Evolutionary conservation across 352 stramenopile species (phyloP), one percentile per base, ranked within the genome.

Genomic region (Globisporangium splendens): DNA sequence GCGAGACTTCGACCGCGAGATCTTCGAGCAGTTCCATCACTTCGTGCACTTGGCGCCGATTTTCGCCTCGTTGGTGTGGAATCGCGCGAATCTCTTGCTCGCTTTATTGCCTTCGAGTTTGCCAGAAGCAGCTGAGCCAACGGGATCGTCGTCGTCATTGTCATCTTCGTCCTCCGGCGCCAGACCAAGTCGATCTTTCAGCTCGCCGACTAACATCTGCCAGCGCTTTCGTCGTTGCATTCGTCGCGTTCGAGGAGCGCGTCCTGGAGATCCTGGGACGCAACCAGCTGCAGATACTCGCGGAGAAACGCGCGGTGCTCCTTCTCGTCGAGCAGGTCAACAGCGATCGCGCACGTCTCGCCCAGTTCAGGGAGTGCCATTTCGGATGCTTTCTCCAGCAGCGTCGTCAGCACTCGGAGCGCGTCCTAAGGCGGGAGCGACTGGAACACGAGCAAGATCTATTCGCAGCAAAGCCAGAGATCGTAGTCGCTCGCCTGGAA

Each of bases 251-350:
- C 60, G 6, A 68, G 65, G 15, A 90, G 54, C 18, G 68, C 69
- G 46, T 83, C 69, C 47, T 88, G 78, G 18, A 90, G 69, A 22
- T 90, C 80, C 5, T 65, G 65, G 1, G 55, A 66, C 0, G 63
- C 65, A 13, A 90, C 64, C 28, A 83, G 70, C 22, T 75, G 67
- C n/a, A 88, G 82, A 38, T 81, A 90, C 46, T 90, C 76, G 21
- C 66, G 68, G 22, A 88, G 58, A 31, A 90, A 90, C 11, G 50
- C 14, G 11, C 70, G 62, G 42, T 76, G 62, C 17, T 86, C 66
- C 31, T 66, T 68, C 21, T 74, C 68, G 3, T 68, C 54, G 42
- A 88, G 68, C 18, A 77, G 47, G 13, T 86, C 78, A 15, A 85
- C 70, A 3, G 59, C 75, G 5, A 65, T 54, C 0, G 80, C 80